Percentiles rank a stretch among this genome's conserved stretches.
These are phyloP conservation scores for Metarhizium guizhouense DNA, from an alignment of 2,329 filamentous ascomycete species.

Conservation along the genomic window DNA sequence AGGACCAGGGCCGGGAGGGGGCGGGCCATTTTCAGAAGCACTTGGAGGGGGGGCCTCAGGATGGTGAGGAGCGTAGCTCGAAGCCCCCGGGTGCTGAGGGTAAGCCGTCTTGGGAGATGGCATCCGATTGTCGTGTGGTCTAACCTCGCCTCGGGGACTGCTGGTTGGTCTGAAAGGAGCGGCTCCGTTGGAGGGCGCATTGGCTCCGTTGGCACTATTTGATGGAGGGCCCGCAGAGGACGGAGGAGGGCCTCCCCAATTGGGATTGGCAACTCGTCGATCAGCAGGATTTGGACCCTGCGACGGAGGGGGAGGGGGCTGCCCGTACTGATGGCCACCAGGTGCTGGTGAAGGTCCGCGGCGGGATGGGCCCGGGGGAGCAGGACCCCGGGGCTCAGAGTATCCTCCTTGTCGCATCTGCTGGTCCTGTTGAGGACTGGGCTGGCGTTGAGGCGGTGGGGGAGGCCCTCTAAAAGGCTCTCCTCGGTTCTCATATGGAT, in stretches of 20 bases:
- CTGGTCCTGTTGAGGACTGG: conserved; percentile 64
- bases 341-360: conserved; percentile 38
- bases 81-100: conserved; percentile 58
- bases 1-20: conserved; percentile 37
- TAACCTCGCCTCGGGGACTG: conserved; percentile 76
- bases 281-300: conserved; percentile 40
- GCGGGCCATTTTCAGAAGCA: conserved; percentile 45
- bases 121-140: conserved; percentile 75
- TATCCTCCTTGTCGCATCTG: conserved; percentile 52
- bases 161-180: conserved; percentile 64
- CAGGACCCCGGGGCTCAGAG: conserved; percentile 30
- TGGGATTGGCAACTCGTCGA: conserved; percentile 51
- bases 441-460: conserved; percentile 59
- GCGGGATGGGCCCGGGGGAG: conserved; percentile 31
- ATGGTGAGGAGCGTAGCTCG: conserved; percentile 57
- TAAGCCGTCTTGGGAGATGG: conserved; percentile 88
- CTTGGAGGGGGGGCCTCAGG: conserved; percentile 49
- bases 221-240: conserved; percentile 28
- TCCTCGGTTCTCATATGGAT: conserved; percentile 67
- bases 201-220: conserved; percentile 25
- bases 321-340: conserved; percentile 34
- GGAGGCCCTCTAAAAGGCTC: conserved; percentile 59
- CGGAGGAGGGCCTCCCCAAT: conserved; percentile 47
- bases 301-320: conserved; percentile 31
- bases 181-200: conserved; percentile 40